phyloP scores from a whole-genome alignment of 2,329 filamentous ascomycete genomes.

The Neonectria hederae region DNA sequence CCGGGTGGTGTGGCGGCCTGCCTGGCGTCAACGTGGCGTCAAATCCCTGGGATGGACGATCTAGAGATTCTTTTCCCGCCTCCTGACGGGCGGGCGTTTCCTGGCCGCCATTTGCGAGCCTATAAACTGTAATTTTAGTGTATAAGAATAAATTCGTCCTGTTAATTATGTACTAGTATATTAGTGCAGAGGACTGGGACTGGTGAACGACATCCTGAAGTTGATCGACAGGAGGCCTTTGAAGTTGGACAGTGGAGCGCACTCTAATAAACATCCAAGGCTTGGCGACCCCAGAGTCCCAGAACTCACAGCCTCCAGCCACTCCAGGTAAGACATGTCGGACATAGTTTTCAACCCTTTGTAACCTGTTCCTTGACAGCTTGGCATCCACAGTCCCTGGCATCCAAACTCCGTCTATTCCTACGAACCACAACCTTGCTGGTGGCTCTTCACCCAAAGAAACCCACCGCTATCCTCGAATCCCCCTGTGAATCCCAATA shows the following conservation, averaged over 20 bases:
- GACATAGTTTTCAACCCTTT: not conserved
- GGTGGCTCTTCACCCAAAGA: too few relatives aligned
- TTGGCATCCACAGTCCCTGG: not conserved
- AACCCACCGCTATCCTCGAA: not conserved
- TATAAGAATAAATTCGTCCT: not conserved
- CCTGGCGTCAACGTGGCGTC: conserved; percentile 24
- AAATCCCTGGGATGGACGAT: conserved; percentile 20
- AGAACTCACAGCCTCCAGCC: not conserved
- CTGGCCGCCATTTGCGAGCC: conserved; percentile 11
- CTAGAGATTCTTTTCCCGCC: conserved; percentile 8
- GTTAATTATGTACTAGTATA: not conserved
- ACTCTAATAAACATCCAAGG: not conserved
- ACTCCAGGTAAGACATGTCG: not conserved
- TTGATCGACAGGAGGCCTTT: conserved; percentile 13
- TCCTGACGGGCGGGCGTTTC: not conserved
- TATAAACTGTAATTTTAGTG: too few relatives aligned
- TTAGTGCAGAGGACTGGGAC: not conserved
- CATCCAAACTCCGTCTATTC: not conserved
- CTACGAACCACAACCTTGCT: not conserved
- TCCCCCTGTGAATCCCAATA: not conserved
- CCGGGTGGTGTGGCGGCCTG: conserved; percentile 33
- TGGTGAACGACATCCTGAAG: not conserved
- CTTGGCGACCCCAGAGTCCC: not conserved
- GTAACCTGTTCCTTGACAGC: not conserved
- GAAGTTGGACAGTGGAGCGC: conserved; percentile 1